Conservation (phyloP, 2,329 filamentous ascomycete species). For the Tolypocladium inflatum region DNA sequence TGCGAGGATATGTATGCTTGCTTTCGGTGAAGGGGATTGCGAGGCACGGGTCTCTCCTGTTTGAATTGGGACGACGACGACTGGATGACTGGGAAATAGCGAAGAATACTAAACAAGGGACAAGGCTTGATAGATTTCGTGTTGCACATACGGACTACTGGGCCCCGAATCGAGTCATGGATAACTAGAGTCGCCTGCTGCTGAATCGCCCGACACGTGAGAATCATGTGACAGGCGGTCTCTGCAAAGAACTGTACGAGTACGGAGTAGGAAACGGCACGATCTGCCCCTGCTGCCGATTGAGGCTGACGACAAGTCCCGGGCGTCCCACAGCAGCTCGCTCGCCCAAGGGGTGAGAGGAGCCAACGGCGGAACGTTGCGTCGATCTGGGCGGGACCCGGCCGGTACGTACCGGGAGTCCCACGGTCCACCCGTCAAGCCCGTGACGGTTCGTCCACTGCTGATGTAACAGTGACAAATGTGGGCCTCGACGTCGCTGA, state of each 20-base stretch:
- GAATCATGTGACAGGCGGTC: background rate
- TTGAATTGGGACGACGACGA: background rate
- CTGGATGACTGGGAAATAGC: background rate
- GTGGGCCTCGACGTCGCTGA: background rate
- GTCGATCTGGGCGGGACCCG: background rate
- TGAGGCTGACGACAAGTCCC: background rate
- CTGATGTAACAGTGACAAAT: constrained; percentile 4
- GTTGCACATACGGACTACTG: too few relatives aligned
- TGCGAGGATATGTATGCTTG: background rate
- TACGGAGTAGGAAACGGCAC: background rate
- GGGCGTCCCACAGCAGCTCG: background rate
- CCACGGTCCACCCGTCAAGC: background rate
- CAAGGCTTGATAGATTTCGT: background rate
- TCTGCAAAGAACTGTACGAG: background rate
- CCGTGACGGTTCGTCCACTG: background rate
- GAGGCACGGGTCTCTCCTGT: background rate
- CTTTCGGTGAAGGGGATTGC: background rate
- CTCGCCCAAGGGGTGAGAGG: too few relatives aligned
- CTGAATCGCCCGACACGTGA: background rate
- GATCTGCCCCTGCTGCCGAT: background rate
- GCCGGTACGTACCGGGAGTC: background rate
- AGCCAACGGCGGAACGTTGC: background rate
- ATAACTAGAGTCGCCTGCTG: background rate
- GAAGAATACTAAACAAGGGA: background rate
- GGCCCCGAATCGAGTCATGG: background rate